phyloP scores from a whole-genome alignment of 441 rosid genomes.

The Bocquillonia castaneifolia region DNA sequence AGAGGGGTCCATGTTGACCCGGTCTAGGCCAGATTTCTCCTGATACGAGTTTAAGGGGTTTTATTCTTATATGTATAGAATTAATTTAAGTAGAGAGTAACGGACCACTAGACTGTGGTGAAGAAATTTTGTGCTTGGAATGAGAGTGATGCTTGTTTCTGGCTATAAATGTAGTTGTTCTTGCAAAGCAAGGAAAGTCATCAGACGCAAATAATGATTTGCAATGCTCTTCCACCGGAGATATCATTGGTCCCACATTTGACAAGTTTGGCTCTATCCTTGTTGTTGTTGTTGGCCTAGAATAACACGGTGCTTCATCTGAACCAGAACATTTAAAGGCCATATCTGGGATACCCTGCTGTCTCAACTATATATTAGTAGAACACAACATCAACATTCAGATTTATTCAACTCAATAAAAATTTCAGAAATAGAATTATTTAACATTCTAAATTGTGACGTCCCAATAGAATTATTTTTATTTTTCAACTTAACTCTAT shows the following conservation, averaged over 20 bases:
- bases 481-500: no score
- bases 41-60: no score
- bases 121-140: slow-evolving; percentile 13
- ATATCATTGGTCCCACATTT: slow-evolving; percentile 7
- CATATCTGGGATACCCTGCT: slow-evolving; percentile 14
- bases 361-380: not conserved
- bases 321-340: slow-evolving; percentile 22
- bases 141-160: slow-evolving; percentile 19
- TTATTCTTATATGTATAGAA: no score
- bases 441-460: no score
- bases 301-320: slow-evolving; percentile 38
- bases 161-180: slow-evolving; percentile 25
- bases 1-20: no score
- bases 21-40: no score
- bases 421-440: no score
- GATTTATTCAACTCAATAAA: no score
- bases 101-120: slow-evolving; percentile 30
- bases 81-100: no score
- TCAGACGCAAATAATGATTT: slow-evolving; percentile 13
- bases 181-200: slow-evolving; percentile 45
- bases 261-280: slow-evolving; percentile 29
- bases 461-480: no score
- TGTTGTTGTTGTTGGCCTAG: slow-evolving; percentile 41
- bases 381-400: not conserved
- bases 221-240: slow-evolving; percentile 21